phyloP scores from a whole-genome alignment of 2,329 filamentous ascomycete species.

The Calonectria pauciramosa region DNA sequence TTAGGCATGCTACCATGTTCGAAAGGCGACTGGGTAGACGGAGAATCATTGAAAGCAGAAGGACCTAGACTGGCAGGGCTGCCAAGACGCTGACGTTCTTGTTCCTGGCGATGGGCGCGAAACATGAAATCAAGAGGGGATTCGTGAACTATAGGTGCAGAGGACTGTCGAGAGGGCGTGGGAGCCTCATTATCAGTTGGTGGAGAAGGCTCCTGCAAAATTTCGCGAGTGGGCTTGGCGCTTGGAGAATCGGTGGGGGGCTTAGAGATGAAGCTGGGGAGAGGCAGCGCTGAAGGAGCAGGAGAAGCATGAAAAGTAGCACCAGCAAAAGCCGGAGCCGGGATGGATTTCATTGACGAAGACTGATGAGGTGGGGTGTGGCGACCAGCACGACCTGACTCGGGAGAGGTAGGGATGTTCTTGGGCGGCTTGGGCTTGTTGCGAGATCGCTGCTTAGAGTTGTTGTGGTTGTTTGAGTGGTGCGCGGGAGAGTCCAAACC shows the following conservation, averaged over 20 bases:
- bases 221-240: constrained; percentile 51
- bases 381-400: constrained; percentile 55
- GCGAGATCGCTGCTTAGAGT: constrained; percentile 48
- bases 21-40: constrained; percentile 58
- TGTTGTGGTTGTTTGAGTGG: constrained; percentile 41
- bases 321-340: constrained; percentile 82
- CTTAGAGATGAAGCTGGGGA: constrained; percentile 88
- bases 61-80: constrained; percentile 63
- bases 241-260: constrained; percentile 76
- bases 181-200: constrained; percentile 67
- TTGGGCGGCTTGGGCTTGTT: constrained; percentile 51
- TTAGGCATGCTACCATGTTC: constrained; percentile 41
- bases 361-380: constrained; percentile 60
- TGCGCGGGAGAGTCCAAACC: constrained; percentile 53
- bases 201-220: constrained; percentile 61
- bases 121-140: constrained; percentile 94
- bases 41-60: constrained; percentile 61
- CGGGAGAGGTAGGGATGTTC: constrained; percentile 56
- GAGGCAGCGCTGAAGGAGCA: constrained; percentile 88
- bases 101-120: constrained; percentile 85
- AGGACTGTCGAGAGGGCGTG: constrained; percentile 57
- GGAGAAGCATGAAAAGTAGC: constrained; percentile 96
- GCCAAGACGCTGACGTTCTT: constrained; percentile 70
- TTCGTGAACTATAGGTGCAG: constrained; percentile 59
- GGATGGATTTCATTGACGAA: constrained; percentile 59